phyloP scores from a whole-genome alignment of 345 rosid genomes.

The Bretschneidera sinensis region DNA sequence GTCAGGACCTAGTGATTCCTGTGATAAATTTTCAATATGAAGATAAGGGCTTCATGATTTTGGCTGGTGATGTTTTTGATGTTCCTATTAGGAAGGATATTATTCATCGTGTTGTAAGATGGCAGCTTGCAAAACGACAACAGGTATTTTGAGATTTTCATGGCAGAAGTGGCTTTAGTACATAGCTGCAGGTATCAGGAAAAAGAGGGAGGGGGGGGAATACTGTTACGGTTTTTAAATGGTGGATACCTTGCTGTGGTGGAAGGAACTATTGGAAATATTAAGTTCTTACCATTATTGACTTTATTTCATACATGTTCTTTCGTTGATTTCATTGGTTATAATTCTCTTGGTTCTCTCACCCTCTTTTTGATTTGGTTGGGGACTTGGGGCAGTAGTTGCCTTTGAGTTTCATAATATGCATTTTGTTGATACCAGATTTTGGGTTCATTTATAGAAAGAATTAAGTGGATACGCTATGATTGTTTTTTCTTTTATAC shows the following conservation, averaged over 20 bases:
- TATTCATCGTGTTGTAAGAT: slow-evolving; percentile 75
- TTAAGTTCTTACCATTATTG: not conserved
- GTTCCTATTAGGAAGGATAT: slow-evolving; percentile 91
- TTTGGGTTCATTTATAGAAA: not conserved
- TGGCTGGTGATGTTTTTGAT: slow-evolving; percentile 94
- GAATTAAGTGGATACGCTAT: not conserved
- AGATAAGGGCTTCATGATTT: slow-evolving; percentile 76
- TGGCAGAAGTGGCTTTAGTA: not conserved
- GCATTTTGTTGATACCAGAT: not conserved
- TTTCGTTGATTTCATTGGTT: too few species aligned
- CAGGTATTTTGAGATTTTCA: slow-evolving; percentile 41
- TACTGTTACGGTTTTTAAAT: not conserved
- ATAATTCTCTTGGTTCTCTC: too few species aligned
- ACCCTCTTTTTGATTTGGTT: too few species aligned
- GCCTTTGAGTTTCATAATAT: not conserved
- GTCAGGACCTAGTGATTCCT: slow-evolving; percentile 75
- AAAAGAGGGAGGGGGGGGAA: not conserved
- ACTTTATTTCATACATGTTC: too few species aligned
- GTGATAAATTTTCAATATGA: slow-evolving; percentile 70
- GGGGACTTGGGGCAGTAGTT: too few species aligned
- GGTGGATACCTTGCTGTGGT: not conserved
- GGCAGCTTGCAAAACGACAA: slow-evolving; percentile 91
- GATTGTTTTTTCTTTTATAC: too few species aligned
- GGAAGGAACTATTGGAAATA: not conserved
- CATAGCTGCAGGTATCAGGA: too few species aligned